phyloP scores from a whole-genome alignment of 352 stramenopile genomes.

The Peronospora destructor region DNA sequence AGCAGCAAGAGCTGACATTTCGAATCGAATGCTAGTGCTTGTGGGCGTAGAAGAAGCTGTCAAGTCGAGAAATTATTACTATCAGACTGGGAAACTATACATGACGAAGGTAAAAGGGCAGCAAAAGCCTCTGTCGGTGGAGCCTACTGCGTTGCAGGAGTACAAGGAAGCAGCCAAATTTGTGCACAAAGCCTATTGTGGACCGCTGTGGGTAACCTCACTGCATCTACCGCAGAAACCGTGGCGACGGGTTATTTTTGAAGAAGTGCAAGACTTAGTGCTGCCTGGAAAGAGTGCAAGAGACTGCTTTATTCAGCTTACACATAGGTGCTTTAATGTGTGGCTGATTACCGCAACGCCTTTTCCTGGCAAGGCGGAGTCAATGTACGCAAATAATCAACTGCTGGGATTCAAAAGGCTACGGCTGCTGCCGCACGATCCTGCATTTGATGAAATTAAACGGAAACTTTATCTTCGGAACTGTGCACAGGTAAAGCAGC shows the following conservation, averaged over 20 bases:
- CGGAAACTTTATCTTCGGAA: slow-evolving; percentile 82
- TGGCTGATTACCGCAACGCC: slow-evolving; percentile 84
- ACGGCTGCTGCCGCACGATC: slow-evolving; percentile 52
- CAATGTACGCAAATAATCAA: slow-evolving; percentile 87
- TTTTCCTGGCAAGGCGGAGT: slow-evolving; percentile 70
- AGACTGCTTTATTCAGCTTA: slow-evolving; percentile 84
- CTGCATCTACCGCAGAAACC: slow-evolving; percentile 60
- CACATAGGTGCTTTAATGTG: slow-evolving; percentile 60
- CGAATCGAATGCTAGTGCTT: slow-evolving; percentile 77
- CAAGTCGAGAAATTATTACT: slow-evolving; percentile 50
- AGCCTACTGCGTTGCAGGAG: slow-evolving; percentile 37
- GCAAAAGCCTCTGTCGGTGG: slow-evolving; percentile 37
- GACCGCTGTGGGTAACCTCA: slow-evolving; percentile 55
- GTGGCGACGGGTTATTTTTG: slow-evolving; percentile 79
- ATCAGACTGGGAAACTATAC: slow-evolving; percentile 58
- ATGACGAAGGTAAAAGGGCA: slow-evolving; percentile 28
- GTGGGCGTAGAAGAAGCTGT: slow-evolving; percentile 71
- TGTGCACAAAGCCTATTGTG: slow-evolving; percentile 75
- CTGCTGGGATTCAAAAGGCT: slow-evolving; percentile 77
- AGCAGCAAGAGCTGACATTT: slow-evolving; percentile 30
- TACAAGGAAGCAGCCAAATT: slow-evolving; percentile 76
- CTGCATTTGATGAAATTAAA: slow-evolving; percentile 85
- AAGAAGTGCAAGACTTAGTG: slow-evolving; percentile 84
- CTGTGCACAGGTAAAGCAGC: slow-evolving; percentile 73
- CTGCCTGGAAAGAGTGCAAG: slow-evolving; percentile 58